phyloP scores from a whole-genome alignment of 345 rosid species.

The Hibiscus tridactylites region DNA sequence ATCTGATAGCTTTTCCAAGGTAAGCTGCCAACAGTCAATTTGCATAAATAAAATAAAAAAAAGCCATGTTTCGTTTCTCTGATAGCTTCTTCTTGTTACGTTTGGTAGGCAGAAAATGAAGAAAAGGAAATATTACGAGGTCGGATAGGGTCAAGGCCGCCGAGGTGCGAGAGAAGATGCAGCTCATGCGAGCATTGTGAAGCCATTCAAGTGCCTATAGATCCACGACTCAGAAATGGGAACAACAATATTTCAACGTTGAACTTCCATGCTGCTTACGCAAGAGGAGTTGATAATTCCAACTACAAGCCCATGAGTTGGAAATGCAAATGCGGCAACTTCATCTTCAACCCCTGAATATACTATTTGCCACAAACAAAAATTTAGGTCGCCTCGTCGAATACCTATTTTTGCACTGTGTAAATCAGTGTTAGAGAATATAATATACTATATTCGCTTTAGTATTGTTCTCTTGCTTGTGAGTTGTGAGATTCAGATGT shows the following conservation, averaged over 20 bases:
- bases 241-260: slow-evolving; percentile 18
- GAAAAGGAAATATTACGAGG: slow-evolving; percentile 39
- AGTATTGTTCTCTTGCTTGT: background rate
- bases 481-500: background rate
- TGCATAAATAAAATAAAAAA: no score
- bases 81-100: no score
- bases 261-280: slow-evolving; percentile 24
- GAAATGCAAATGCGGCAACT: slow-evolving; percentile 91
- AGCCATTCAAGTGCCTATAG: slow-evolving; percentile 83
- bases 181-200: slow-evolving; percentile 69
- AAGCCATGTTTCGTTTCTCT: no score
- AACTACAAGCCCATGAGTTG: slow-evolving; percentile 86
- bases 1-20: slow-evolving; percentile 18
- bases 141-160: slow-evolving; percentile 83
- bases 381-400: background rate
- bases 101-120: slow-evolving; percentile 19
- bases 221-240: slow-evolving; percentile 42
- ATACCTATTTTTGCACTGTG: background rate
- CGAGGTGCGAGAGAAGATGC: slow-evolving; percentile 81
- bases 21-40: no score
- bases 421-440: slow-evolving; percentile 1
- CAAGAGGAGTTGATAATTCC: slow-evolving; percentile 55
- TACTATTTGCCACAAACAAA: background rate
- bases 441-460: background rate
- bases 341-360: slow-evolving; percentile 70